phyloP scores from a whole-genome alignment of 1,139 yeast species.

The Blastobotrys buckinghamii region DNA sequence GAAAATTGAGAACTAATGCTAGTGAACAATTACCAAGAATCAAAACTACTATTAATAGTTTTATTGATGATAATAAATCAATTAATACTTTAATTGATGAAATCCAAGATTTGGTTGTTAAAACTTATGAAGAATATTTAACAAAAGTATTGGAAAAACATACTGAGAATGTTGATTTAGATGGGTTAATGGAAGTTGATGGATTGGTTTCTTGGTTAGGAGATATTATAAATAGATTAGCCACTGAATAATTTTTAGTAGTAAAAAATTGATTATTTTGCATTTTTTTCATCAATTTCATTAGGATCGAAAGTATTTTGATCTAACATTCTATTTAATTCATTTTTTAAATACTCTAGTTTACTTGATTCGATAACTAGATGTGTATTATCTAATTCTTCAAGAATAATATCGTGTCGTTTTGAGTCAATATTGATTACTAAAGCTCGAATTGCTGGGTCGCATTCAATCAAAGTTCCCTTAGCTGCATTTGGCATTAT shows the following conservation, averaged over 20 bases:
- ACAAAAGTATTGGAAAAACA: slow-evolving; percentile 25
- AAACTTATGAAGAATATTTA: slow-evolving; percentile 44
- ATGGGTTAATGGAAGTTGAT: slow-evolving; percentile 53
- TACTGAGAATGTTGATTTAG: slow-evolving; percentile 21
- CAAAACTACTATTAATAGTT: slow-evolving; percentile 43
- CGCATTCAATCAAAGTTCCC: slow-evolving; percentile 44
- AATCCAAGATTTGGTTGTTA: slow-evolving; percentile 49
- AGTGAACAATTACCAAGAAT: slow-evolving; percentile 50
- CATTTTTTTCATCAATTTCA: slow-evolving; percentile 55
- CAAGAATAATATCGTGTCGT: slow-evolving; percentile 66
- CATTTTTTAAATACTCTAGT: slow-evolving; percentile 68
- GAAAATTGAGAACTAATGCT: slow-evolving; percentile 44
- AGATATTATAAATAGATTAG: slow-evolving; percentile 37
- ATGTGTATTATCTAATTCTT: slow-evolving; percentile 88
- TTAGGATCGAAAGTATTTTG: slow-evolving; percentile 81
- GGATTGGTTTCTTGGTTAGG: slow-evolving; percentile 46
- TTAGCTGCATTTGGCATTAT: slow-evolving; percentile 29
- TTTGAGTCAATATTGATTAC: slow-evolving; percentile 74
- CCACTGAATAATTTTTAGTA: not conserved
- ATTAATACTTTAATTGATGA: slow-evolving; percentile 51
- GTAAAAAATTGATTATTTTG: not conserved
- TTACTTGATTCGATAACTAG: slow-evolving; percentile 70
- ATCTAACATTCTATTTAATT: slow-evolving; percentile 67
- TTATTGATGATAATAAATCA: slow-evolving; percentile 43
- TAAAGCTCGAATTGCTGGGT: slow-evolving; percentile 86